phyloP scores from a whole-genome alignment of 805 yeast genomes.

The Wickerhamomyces tratensis region DNA sequence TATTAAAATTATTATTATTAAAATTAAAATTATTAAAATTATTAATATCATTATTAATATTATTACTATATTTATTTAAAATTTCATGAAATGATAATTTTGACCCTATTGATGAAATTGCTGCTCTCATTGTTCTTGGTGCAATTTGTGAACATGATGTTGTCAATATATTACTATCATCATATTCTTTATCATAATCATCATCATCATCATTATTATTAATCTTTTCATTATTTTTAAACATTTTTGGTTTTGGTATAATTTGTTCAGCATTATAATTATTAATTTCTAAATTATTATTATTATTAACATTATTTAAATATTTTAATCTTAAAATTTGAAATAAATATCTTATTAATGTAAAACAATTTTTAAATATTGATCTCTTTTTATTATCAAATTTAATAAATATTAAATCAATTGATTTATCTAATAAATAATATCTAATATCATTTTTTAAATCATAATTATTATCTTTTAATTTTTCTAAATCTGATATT shows the following conservation, averaged over 20 bases:
- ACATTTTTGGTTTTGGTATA: slow-evolving; percentile 15
- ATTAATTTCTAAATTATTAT: slow-evolving; percentile 6
- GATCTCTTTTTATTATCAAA: slow-evolving; percentile 23
- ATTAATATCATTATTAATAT: background rate
- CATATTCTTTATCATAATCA: background rate
- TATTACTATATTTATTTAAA: background rate
- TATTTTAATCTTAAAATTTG: slow-evolving; percentile 20
- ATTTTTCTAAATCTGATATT: slow-evolving; percentile 34
- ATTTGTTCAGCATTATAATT: slow-evolving; percentile 16
- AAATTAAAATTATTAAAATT: no score
- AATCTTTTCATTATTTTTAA: background rate
- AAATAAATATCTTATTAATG: slow-evolving; percentile 22
- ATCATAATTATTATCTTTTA: slow-evolving; percentile 18
- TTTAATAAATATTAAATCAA: slow-evolving; percentile 22
- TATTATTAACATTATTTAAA: slow-evolving; percentile 13
- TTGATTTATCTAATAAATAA: slow-evolving; percentile 20
- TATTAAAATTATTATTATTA: no score
- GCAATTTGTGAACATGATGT: slow-evolving; percentile 23
- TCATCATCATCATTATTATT: background rate
- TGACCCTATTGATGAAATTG: slow-evolving; percentile 9
- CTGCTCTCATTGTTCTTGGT: slow-evolving; percentile 21
- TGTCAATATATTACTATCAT: background rate
- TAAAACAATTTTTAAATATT: slow-evolving; percentile 22
- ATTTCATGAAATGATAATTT: background rate
- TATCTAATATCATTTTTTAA: slow-evolving; percentile 25